phyloP scores from a whole-genome alignment of 2,329 filamentous ascomycete genomes.

The Akanthomyces lecanii region DNA sequence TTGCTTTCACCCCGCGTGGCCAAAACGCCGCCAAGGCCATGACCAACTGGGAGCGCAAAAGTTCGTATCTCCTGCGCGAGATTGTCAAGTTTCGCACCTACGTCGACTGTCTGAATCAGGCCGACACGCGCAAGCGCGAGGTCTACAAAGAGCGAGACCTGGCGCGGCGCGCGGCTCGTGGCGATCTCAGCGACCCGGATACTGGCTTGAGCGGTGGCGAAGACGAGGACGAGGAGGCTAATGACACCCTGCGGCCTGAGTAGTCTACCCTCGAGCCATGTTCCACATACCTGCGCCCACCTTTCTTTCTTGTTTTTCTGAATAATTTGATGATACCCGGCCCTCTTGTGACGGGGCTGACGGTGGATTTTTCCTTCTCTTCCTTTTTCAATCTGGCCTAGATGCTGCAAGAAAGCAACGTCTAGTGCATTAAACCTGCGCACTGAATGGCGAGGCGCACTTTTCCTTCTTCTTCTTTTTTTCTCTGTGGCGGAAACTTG shows the following conservation, averaged over 20 bases:
- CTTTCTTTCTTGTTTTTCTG: neutral
- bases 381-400: neutral
- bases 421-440: neutral
- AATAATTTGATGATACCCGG: constrained; percentile 4
- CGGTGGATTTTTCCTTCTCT: neutral
- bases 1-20: constrained; percentile 83
- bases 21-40: constrained; percentile 79
- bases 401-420: neutral
- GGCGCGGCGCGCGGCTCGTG: constrained; percentile 46
- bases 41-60: constrained; percentile 97
- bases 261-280: neutral
- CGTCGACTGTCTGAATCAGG: constrained; percentile 75
- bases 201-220: constrained; percentile 29
- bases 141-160: constrained; percentile 61
- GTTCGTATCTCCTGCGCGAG: constrained; percentile 82
- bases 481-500: neutral
- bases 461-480: neutral
- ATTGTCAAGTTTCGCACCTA: constrained; percentile 97
- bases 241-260: constrained; percentile 33
- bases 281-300: neutral
- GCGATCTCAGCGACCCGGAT: constrained; percentile 41
- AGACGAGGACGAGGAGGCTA: constrained; percentile 29
- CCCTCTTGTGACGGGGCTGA: neutral
- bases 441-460: constrained; percentile 7
- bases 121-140: constrained; percentile 63